phyloP scores from a whole-genome alignment of 23 red algal genomes.

The Gracilariopsis chorda region DNA sequence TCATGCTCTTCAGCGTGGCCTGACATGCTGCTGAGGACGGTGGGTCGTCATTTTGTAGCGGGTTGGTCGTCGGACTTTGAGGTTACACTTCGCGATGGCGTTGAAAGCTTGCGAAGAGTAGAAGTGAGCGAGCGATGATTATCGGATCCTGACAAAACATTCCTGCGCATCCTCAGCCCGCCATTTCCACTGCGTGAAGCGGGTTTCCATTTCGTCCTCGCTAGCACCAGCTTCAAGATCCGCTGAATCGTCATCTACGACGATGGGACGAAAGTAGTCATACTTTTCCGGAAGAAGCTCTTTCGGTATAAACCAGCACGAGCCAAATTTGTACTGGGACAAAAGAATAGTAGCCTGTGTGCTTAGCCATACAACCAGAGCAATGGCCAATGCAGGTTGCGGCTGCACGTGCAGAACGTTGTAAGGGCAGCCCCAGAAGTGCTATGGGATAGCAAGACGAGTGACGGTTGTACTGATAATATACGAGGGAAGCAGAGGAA shows the following conservation, averaged over 20 bases:
- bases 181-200: no score
- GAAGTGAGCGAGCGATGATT: background rate
- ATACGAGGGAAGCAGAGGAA: constrained; percentile 70
- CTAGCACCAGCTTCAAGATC: constrained; percentile 31
- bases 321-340: constrained; percentile 77
- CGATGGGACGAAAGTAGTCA: constrained; percentile 78
- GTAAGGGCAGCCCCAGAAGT: constrained; percentile 73
- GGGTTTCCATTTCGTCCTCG: constrained; percentile 2
- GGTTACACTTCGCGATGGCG: background rate
- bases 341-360: constrained; percentile 66
- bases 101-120: background rate
- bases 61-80: background rate
- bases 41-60: background rate
- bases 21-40: background rate
- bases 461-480: constrained; percentile 61
- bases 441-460: constrained; percentile 69
- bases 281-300: constrained; percentile 86
- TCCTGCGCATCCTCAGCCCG: no score
- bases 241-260: constrained; percentile 33
- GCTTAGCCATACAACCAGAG: constrained; percentile 66
- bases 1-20: background rate
- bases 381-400: constrained; percentile 41
- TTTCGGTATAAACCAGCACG: constrained; percentile 90
- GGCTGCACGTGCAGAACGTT: constrained; percentile 89
- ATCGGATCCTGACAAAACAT: no score